phyloP scores from a whole-genome alignment of 805 yeast genomes.

The Wickerhamiella kurtzmanii region DNA sequence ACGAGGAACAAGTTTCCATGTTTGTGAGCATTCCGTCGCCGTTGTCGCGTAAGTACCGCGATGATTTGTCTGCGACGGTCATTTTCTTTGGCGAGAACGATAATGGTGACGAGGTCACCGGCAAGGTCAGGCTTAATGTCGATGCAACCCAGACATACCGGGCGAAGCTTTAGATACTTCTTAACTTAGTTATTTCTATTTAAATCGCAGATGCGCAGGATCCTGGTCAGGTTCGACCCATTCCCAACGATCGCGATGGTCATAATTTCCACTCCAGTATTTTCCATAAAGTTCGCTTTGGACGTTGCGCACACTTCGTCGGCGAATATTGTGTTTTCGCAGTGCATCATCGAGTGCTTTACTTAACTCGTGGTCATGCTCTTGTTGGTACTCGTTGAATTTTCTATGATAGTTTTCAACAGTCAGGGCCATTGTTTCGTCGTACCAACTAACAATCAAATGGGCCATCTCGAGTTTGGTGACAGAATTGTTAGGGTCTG shows the following conservation, averaged over 20 bases:
- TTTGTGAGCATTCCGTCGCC: conserved; percentile 86
- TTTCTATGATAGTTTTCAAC: conserved; percentile 11
- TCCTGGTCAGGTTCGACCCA: conserved; percentile 45
- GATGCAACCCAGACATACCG: conserved; percentile 19
- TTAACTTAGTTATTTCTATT: background rate
- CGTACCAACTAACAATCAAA: conserved; percentile 16
- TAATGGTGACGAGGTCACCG: conserved; percentile 15
- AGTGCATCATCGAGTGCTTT: conserved; percentile 7
- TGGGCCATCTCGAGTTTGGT: conserved; percentile 15
- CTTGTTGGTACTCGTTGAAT: background rate
- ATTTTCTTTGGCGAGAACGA: conserved; percentile 62
- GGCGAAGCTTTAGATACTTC: conserved; percentile 13
- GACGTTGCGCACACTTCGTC: conserved; percentile 1
- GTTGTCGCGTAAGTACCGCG: conserved; percentile 80
- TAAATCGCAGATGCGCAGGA: conserved; percentile 25
- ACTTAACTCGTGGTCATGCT: conserved; percentile 2
- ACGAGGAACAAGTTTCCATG: conserved; percentile 76
- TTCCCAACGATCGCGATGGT: conserved; percentile 31
- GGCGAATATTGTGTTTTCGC: conserved; percentile 10
- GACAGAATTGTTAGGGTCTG: background rate
- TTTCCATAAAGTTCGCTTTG: conserved; percentile 11
- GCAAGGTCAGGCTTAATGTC: conserved; percentile 21
- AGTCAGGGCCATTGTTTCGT: conserved; percentile 13
- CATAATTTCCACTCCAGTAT: conserved; percentile 13
- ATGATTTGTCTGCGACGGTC: conserved; percentile 91